Percentiles rank a stretch among this genome's conserved stretches.
Conservation (phyloP, 2,329 filamentous ascomycete species). For the Xylariaceae sp. region DNA sequence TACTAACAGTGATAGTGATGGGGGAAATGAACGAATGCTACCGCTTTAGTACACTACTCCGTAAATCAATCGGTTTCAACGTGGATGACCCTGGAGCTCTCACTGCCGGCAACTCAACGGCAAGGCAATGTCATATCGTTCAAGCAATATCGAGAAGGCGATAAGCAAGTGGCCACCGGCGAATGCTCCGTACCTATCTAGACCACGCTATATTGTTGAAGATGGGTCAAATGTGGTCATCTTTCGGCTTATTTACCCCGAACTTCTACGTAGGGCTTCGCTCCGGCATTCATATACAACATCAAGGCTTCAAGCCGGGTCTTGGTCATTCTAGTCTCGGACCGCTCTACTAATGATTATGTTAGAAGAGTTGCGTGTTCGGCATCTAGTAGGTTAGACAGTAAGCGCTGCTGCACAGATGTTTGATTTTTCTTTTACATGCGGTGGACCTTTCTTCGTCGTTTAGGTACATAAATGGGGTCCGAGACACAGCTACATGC, state of each 20-base stretch:
- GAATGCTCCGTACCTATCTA: too few relatives aligned
- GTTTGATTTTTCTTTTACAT: background rate
- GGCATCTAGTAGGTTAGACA: constrained; percentile 5
- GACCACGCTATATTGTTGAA: constrained; percentile 13
- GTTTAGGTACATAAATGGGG: constrained; percentile 8
- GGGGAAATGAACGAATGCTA: constrained; percentile 22
- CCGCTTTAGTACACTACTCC: constrained; percentile 17
- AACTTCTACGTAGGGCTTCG: constrained; percentile 20
- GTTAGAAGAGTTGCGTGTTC: constrained; percentile 8
- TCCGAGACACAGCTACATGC: constrained; percentile 9
- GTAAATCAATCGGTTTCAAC: constrained; percentile 14
- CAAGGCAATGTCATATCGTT: constrained; percentile 11
- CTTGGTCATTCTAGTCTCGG: constrained; percentile 12
- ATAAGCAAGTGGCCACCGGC: too few relatives aligned
- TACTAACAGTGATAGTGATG: background rate
- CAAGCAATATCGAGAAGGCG: background rate
- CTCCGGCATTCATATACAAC: constrained; percentile 19
- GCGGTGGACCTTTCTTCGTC: constrained; percentile 5
- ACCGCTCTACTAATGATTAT: constrained; percentile 16
- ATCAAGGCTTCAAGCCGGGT: constrained; percentile 16
- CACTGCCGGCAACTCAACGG: constrained; percentile 23
- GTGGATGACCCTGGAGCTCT: constrained; percentile 23
- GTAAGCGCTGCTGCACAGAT: constrained; percentile 23
- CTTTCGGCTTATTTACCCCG: constrained; percentile 21
- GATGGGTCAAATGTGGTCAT: constrained; percentile 22